A percentile compares a stretch with the other conserved stretches of the same genome.
phyloP scores from a whole-genome alignment of 768 basidiomycete genomes.

The Amyloporia xantha region DNA sequence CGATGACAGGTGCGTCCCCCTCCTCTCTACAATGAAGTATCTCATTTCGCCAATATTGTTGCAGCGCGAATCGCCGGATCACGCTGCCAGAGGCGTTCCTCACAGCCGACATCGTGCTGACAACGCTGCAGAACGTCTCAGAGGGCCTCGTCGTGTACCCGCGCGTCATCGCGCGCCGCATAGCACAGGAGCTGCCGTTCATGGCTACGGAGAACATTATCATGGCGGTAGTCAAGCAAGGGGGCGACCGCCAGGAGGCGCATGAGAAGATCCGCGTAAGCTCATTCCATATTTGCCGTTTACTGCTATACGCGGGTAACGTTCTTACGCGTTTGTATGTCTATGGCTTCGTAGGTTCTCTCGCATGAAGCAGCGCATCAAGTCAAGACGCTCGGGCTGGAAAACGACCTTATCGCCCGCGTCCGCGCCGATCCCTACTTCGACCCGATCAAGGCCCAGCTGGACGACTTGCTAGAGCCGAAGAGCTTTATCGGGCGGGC shows the following conservation, averaged over 20 bases:
- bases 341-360: slow-evolving; percentile 68
- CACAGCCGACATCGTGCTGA: slow-evolving; percentile 93
- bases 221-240: slow-evolving; percentile 95
- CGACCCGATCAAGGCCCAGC: slow-evolving; percentile 72
- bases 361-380: slow-evolving; percentile 93
- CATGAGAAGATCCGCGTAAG: slow-evolving; percentile 89
- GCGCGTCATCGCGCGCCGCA: slow-evolving; percentile 86
- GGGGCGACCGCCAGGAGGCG: slow-evolving; percentile 93
- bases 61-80: slow-evolving; percentile 91
- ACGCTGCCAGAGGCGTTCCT: slow-evolving; percentile 96
- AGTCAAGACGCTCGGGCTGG: slow-evolving; percentile 90
- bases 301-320: not conserved
- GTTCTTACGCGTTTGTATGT: not conserved
- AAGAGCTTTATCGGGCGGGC: slow-evolving; percentile 88
- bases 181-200: slow-evolving; percentile 93
- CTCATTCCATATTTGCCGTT: slow-evolving; percentile 46
- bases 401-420: slow-evolving; percentile 93
- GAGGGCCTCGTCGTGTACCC: slow-evolving; percentile 99
- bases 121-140: slow-evolving; percentile 92
- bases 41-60: no score
- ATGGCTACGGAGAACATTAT: slow-evolving; percentile 99
- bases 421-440: slow-evolving; percentile 82
- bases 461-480: slow-evolving; percentile 79
- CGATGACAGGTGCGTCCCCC: slow-evolving; percentile 70
- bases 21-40: no score